Evolutionary conservation across 345 rosid species (phyloP), one percentile per base, ranked within the genome.

Genomic region (Hirschfeldia incana): DNA sequence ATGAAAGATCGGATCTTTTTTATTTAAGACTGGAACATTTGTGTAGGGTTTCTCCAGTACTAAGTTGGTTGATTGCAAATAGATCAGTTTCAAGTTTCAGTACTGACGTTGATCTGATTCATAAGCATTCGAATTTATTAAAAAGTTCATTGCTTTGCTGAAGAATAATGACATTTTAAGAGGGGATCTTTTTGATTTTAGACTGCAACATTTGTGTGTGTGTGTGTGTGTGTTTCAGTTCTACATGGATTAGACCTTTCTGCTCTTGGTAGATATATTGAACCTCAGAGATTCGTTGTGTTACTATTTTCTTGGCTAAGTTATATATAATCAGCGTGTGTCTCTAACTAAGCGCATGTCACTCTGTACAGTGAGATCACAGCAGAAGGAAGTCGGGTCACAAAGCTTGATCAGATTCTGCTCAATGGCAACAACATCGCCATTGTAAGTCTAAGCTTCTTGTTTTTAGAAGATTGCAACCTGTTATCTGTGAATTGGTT

Each of bases 351-450:
- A 27, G 57, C 58, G 57, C 58, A 44, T 67, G 6, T 51, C 57
- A 51, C 46, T 0, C n/a, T 13, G 65, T 69, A 71, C 83, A 93
- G 99, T 79, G 99, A 93, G 85, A 89, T 96, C 76, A 89, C 99
- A 29, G 70, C 97, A 32, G 99, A 95, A 86, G 99, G 97, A 67
- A 84, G 91, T 70, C 82, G 98, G 74, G 88, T 96, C 55, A 92
- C 99, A 27, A 96, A 93, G 92, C 99, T 93, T 66, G 97, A 93
- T 86, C 98, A 93, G 83, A 96, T 96, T 76, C 82, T 96, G 75
- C 97, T 91, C 66, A 95, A 95, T n/a, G 97, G 99, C 73, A 95
- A 93, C 88, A 90, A 93, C 86, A 93, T 93, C 65, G 98, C 98
- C 60, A 91, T 91, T 76, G 97, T 93, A 84, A 89, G 98, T 85